Percentiles rank a stretch among this genome's conserved stretches.
phyloP scores from a whole-genome alignment of 78 protist species.

The Dictyostelium capitatum region DNA sequence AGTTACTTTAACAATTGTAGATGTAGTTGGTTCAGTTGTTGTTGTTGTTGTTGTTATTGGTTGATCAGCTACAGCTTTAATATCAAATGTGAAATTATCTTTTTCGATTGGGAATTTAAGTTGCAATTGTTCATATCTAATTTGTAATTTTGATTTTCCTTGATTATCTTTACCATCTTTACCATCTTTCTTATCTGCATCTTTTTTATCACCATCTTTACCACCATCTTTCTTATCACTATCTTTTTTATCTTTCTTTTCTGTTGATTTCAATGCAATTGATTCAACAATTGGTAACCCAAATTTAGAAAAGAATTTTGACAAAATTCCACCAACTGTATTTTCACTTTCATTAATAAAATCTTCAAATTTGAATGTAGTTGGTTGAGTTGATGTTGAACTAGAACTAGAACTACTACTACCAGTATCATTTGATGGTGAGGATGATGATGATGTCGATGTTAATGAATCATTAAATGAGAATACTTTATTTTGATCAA shows the following conservation, averaged over 20 bases:
- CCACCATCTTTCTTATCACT: not conserved
- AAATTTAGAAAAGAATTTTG: conserved; percentile 20
- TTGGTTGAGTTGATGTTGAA: not conserved
- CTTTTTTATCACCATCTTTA: not conserved
- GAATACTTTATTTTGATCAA: not conserved
- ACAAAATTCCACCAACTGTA: conserved; percentile 35
- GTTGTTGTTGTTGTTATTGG: not conserved
- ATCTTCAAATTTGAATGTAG: not conserved
- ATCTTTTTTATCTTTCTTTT: conserved; percentile 24
- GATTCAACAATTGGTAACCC: conserved; percentile 18
- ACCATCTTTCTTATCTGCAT: not conserved
- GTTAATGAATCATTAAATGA: not conserved
- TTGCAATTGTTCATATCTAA: not conserved
- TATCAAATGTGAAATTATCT: not conserved
- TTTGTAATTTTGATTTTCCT: conserved; percentile 10
- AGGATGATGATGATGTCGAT: conserved; percentile 1
- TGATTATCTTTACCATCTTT: not conserved
- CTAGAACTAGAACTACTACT: not conserved
- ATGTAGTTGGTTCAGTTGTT: not conserved
- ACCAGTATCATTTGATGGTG: not conserved
- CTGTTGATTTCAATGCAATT: too few species aligned
- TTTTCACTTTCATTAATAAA: conserved; percentile 12
- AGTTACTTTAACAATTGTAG: not conserved
- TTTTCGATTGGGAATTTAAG: conserved; percentile 26
- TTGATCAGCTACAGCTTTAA: not conserved